These are phyloP conservation scores for Globisporangium ultimum DNA, from an alignment of 352 stramenopile species.

Conservation along the genomic window DNA sequence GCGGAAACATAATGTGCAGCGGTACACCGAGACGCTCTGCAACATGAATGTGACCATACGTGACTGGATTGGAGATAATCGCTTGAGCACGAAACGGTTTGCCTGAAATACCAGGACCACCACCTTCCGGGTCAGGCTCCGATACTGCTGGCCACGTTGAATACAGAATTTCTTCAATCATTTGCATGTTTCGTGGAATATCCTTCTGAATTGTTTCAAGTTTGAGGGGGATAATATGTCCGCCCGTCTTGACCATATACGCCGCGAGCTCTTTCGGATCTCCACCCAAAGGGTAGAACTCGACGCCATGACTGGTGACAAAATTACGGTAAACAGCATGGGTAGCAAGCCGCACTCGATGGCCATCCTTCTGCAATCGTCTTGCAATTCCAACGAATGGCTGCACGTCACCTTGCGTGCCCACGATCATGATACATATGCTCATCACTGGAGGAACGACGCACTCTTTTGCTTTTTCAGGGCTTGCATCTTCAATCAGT, in stretches of 20 bases:
- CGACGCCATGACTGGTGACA: slow-evolving; percentile 66
- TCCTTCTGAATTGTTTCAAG: slow-evolving; percentile 58
- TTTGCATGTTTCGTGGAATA: slow-evolving; percentile 83
- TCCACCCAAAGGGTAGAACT: slow-evolving; percentile 78
- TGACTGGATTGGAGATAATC: slow-evolving; percentile 94
- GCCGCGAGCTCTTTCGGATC: slow-evolving; percentile 74
- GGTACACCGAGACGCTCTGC: slow-evolving; percentile 90
- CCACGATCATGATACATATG: slow-evolving; percentile 90
- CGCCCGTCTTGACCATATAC: slow-evolving; percentile 92
- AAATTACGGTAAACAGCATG: slow-evolving; percentile 86
- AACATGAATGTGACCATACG: slow-evolving; percentile 91
- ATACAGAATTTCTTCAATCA: slow-evolving; percentile 88
- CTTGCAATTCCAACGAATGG: slow-evolving; percentile 86
- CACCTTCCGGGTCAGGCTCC: slow-evolving; percentile 69
- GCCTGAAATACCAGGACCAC: slow-evolving; percentile 32
- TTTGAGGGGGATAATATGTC: slow-evolving; percentile 68
- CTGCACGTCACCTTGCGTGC: slow-evolving; percentile 84
- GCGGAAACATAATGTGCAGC: slow-evolving; percentile 94
- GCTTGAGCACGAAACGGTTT: slow-evolving; percentile 83
- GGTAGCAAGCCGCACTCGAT: slow-evolving; percentile 90
- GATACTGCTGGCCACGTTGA: slow-evolving; percentile 88
- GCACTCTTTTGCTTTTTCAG: neutral
- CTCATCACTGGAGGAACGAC: slow-evolving; percentile 30
- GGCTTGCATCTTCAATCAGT: neutral
- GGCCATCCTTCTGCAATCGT: slow-evolving; percentile 75